Conservation (phyloP, 2,329 filamentous ascomycete species). For the Penicillium sp. region DNA sequence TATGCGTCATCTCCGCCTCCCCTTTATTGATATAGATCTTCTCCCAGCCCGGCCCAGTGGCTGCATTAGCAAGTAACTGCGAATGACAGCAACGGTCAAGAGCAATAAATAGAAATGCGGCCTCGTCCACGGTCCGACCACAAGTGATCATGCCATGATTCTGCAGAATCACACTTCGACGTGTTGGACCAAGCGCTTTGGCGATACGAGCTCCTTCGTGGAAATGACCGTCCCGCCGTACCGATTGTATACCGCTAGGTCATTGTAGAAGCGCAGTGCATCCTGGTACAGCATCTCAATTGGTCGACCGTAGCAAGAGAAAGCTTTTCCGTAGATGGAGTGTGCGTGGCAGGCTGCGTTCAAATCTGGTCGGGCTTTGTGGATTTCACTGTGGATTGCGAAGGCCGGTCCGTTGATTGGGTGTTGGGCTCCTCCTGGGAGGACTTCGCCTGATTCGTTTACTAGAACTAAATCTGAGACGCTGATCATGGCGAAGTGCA, state of each 20-base stretch:
- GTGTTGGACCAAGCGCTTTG: constrained; percentile 57
- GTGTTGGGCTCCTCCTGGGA: constrained; percentile 38
- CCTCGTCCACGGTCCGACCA: constrained; percentile 68
- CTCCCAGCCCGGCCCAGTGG: constrained; percentile 50
- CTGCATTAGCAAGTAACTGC: constrained; percentile 60
- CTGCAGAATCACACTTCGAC: constrained; percentile 59
- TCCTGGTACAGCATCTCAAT: constrained; percentile 37
- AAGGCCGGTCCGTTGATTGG: constrained; percentile 48
- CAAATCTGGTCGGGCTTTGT: constrained; percentile 57
- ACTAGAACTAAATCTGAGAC: constrained; percentile 48
- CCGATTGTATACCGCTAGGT: constrained; percentile 62
- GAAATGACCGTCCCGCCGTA: constrained; percentile 63
- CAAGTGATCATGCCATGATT: constrained; percentile 71
- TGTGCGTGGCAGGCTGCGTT: constrained; percentile 49
- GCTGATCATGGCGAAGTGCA: constrained; percentile 60
- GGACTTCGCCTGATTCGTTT: constrained; percentile 44
- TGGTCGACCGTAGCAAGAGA: constrained; percentile 43
- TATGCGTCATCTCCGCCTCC: constrained; percentile 1
- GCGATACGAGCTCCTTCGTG: constrained; percentile 64
- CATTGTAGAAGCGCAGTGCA: constrained; percentile 23
- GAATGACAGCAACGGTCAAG: constrained; percentile 67
- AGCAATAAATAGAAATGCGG: constrained; percentile 59
- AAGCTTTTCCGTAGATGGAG: constrained; percentile 48
- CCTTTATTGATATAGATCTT: constrained; percentile 36
- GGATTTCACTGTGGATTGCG: constrained; percentile 48